Evolutionary conservation across 768 basidiomycete genomes (phyloP).

Genomic region (Leucosporidium scottii): DNA sequence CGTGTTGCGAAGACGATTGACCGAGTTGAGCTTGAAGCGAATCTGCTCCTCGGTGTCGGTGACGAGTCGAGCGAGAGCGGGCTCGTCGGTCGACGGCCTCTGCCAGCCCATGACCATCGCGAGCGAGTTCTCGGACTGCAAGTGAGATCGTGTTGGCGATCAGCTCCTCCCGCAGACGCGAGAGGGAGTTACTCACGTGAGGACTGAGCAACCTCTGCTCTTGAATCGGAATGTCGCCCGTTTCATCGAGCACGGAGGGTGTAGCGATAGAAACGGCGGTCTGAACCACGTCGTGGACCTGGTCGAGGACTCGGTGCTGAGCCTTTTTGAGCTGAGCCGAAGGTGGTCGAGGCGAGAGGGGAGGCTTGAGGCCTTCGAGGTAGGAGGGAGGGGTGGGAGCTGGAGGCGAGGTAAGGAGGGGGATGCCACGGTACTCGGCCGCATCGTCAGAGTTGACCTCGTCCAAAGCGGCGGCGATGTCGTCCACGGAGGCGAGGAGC

Average conservation of each 20-base stretch:
- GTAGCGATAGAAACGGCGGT: conserved; percentile 72
- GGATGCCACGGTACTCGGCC: conserved; percentile 75
- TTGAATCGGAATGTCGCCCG: conserved; percentile 81
- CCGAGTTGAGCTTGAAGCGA: conserved; percentile 87
- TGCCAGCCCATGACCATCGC: conserved; percentile 76
- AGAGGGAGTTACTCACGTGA: conserved; percentile 20
- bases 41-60: conserved; percentile 83
- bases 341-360: conserved; percentile 3
- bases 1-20: conserved; percentile 92
- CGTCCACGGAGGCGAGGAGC: conserved; percentile 74
- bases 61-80: conserved; percentile 70
- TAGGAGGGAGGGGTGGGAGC: conserved; percentile 48
- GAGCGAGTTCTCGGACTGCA: conserved; percentile 73
- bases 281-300: conserved; percentile 77
- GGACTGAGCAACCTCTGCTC: conserved; percentile 84
- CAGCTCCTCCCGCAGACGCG: neutral
- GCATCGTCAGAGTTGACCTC: conserved; percentile 2
- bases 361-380: conserved; percentile 9
- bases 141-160: neutral
- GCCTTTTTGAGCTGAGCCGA: conserved; percentile 42
- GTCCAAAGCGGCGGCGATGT: conserved; percentile 50
- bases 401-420: conserved; percentile 63
- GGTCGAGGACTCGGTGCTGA: conserved; percentile 65
- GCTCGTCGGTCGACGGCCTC: conserved; percentile 75
- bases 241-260: conserved; percentile 81